Evolutionary conservation across 345 rosid species (phyloP), one percentile per base, ranked within the genome.

Genomic region (Salix udensis): DNA sequence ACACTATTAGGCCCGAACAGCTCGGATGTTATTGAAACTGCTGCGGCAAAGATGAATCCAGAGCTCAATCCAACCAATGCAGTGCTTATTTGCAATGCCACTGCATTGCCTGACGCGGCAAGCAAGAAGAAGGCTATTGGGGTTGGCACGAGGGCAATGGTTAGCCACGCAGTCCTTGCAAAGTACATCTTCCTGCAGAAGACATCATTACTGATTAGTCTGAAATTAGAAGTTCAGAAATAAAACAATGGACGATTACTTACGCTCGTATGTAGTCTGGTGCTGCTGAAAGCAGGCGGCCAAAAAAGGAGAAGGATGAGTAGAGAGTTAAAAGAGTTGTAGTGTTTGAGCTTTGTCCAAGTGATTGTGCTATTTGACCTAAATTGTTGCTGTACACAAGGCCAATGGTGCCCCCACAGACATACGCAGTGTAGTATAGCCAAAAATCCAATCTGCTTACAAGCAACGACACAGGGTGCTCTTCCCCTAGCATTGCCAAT

Each of bases 401-500:
- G 16, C 98, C 99, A 73, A 96, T 93, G 39, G 99, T 90, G 6
- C 99, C 98, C 12, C 99, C 99, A 46, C 98, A 96, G 78, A 96
- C 88, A 53, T 96, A 93, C 2, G 96, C 90, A 18, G 86, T 7
- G 78, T 87, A 96, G 77, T 96, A 96, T 15, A 96, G 85, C 99
- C 98, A 93, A 67, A 96, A 96, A 80, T 96, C 99, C 72, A 89
- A 50, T 81, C 97, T 88, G 18, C 87, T 76, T 60, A 96, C 78
- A 7, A 96, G 94, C 76, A 86, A 31, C 15, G 48, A 0, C 5
- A 85, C 88, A 13, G 91, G 53, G 78, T 93, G 98, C 84, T 96
- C 99, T 74, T 86, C 86, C 5, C 98, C 99, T 7, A 96, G 90
- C 75, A 92, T 77, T 14, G 76, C 85, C 77, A 93, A 70, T 74